These are phyloP conservation scores for Fusarium cyanostomum DNA, from an alignment of 2,329 filamentous ascomycete genomes.

Conservation along the genomic window DNA sequence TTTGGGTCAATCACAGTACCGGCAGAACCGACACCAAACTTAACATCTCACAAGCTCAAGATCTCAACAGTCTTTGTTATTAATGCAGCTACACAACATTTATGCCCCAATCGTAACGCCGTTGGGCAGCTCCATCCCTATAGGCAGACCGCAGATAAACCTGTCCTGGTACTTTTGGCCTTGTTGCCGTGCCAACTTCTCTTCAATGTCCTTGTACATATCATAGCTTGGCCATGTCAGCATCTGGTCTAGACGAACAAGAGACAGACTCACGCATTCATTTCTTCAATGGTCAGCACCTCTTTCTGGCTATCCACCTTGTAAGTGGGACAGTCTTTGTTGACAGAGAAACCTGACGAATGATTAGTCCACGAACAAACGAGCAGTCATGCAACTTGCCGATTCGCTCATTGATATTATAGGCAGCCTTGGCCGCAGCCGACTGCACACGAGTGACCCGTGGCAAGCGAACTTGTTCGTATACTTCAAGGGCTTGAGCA, in stretches of 20 bases:
- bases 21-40: too few relatives aligned
- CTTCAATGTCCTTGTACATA: slow-evolving; percentile 66
- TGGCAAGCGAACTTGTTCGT: slow-evolving; percentile 63
- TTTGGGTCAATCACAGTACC: too few relatives aligned
- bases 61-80: too few relatives aligned
- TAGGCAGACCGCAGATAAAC: slow-evolving; percentile 55
- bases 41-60: too few relatives aligned
- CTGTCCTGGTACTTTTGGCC: slow-evolving; percentile 49
- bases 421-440: slow-evolving; percentile 65
- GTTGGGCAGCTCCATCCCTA: slow-evolving; percentile 60
- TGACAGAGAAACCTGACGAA: slow-evolving; percentile 65
- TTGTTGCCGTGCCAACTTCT: slow-evolving; percentile 52
- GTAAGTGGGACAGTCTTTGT: slow-evolving; percentile 65
- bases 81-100: not conserved
- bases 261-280: slow-evolving; percentile 64
- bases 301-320: slow-evolving; percentile 69
- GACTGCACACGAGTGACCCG: slow-evolving; percentile 65
- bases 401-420: slow-evolving; percentile 71
- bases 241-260: rapidly evolving
- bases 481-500: slow-evolving; percentile 57
- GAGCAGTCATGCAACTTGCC: slow-evolving; percentile 47
- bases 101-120: slow-evolving; percentile 52
- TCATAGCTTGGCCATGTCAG: slow-evolving; percentile 56
- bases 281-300: slow-evolving; percentile 74
- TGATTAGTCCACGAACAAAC: not conserved